Conservation (phyloP, 2,329 filamentous ascomycete species). For the Elsinoe perseae region DNA sequence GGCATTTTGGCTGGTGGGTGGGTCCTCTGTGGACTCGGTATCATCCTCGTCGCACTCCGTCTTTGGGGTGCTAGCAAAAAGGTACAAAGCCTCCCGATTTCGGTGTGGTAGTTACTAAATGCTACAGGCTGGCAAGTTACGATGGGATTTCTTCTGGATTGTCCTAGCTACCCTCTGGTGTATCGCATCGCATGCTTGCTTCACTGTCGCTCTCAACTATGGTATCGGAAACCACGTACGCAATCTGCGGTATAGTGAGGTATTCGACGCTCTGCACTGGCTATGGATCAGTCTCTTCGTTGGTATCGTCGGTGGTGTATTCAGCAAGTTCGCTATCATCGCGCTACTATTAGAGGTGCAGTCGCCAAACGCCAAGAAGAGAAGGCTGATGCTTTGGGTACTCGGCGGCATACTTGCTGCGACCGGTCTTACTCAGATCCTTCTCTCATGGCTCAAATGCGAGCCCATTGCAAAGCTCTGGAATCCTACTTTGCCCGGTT, state of each 20-base stretch:
- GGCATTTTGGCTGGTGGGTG: constrained; percentile 6
- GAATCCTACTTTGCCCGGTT: not conserved
- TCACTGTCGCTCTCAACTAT: constrained; percentile 7
- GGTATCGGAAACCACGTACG: constrained; percentile 11
- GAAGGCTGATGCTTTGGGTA: constrained; percentile 1
- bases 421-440: constrained; percentile 6
- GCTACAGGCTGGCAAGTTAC: not conserved
- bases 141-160: constrained; percentile 15
- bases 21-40: constrained; percentile 7
- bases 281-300: constrained; percentile 13
- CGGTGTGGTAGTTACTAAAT: not conserved
- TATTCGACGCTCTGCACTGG: constrained; percentile 11
- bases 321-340: constrained; percentile 12
- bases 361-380: constrained; percentile 4
- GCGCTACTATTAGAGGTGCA: constrained; percentile 4
- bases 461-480: constrained; percentile 12
- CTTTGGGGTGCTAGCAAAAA: constrained; percentile 7
- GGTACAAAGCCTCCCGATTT: not conserved
- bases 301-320: constrained; percentile 8
- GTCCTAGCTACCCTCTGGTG: not conserved
- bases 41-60: constrained; percentile 7
- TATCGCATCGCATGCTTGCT: constrained; percentile 5
- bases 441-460: constrained; percentile 9
- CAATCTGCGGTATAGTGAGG: not conserved
- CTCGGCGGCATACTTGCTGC: not conserved